Evolutionary conservation across 306 rosid species (phyloP).

Genomic region (Argentina anserina): DNA sequence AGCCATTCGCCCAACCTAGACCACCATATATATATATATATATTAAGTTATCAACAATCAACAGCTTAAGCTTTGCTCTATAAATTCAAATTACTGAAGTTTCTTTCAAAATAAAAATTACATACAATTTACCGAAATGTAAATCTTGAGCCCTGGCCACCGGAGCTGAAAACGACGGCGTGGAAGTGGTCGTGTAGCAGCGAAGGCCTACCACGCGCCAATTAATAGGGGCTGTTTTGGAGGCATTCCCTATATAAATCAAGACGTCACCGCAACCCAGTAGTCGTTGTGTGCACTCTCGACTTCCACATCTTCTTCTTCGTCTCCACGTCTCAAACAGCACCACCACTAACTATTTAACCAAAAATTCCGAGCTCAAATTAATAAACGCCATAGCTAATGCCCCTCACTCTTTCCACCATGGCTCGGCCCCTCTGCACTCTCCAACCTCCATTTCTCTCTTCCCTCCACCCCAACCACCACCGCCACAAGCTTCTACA

Average conservation of each 20-base stretch:
- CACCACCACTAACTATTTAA: not conserved
- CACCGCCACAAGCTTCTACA: slow-evolving; percentile 19
- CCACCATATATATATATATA: too few relatives aligned
- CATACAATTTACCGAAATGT: too few relatives aligned
- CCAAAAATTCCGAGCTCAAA: not conserved
- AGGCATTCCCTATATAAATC: not conserved
- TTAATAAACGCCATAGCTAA: not conserved
- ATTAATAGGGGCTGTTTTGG: not conserved
- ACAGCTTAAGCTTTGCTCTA: too few relatives aligned
- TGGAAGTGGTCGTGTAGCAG: slow-evolving; percentile 9
- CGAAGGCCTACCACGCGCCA: slow-evolving; percentile 17
- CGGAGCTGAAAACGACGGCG: slow-evolving; percentile 21
- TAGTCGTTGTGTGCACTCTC: not conserved
- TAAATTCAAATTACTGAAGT: too few relatives aligned
- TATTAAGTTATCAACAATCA: too few relatives aligned
- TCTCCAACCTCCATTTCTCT: slow-evolving; percentile 26
- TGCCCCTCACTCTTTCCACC: slow-evolving; percentile 14
- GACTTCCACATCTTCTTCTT: slow-evolving; percentile 14
- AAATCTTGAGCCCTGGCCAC: too few relatives aligned
- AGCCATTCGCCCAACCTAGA: too few relatives aligned
- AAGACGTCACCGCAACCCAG: not conserved
- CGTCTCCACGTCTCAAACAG: not conserved
- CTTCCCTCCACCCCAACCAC: slow-evolving; percentile 27
- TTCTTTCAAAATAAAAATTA: too few relatives aligned
- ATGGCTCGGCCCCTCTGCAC: slow-evolving; percentile 54